These are phyloP conservation scores for Phytophthora europaea DNA, from an alignment of 352 stramenopile species.

Conservation along the genomic window DNA sequence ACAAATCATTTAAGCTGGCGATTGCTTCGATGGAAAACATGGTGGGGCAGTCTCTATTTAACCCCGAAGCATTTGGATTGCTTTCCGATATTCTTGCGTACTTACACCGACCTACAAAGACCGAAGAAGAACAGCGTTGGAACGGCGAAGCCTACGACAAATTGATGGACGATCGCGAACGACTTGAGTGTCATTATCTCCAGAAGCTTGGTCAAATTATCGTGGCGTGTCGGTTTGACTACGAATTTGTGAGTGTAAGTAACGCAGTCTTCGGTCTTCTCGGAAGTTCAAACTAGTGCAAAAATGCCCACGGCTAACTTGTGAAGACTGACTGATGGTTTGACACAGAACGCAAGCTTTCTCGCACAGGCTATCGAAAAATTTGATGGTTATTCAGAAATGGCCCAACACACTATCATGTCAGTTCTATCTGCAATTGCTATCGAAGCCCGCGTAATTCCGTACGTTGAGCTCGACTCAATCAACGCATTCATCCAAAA, in stretches of 20 bases:
- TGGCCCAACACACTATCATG: conserved; percentile 59
- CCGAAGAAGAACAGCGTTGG: conserved; percentile 13
- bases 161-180: conserved; percentile 21
- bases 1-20: conserved; percentile 54
- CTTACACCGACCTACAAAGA: conserved; percentile 37
- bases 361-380: conserved; percentile 50
- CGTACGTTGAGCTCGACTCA: conserved; percentile 54
- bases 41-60: conserved; percentile 47
- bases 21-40: conserved; percentile 4
- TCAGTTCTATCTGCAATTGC: conserved; percentile 67
- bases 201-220: conserved; percentile 63
- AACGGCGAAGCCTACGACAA: conserved; percentile 8
- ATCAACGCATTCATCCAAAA: conserved; percentile 48
- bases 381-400: conserved; percentile 55
- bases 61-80: conserved; percentile 59
- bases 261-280: background rate
- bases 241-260: conserved; percentile 65
- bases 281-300: background rate
- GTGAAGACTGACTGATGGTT: conserved; percentile 6
- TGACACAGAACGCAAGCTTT: conserved; percentile 50
- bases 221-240: conserved; percentile 54
- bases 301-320: conserved; percentile 1
- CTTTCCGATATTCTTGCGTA: conserved; percentile 57
- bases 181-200: conserved; percentile 59
- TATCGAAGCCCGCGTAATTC: conserved; percentile 68